These are phyloP conservation scores for Diaporthe australafricana DNA, from an alignment of 2,329 filamentous ascomycete genomes.

Conservation along the genomic window DNA sequence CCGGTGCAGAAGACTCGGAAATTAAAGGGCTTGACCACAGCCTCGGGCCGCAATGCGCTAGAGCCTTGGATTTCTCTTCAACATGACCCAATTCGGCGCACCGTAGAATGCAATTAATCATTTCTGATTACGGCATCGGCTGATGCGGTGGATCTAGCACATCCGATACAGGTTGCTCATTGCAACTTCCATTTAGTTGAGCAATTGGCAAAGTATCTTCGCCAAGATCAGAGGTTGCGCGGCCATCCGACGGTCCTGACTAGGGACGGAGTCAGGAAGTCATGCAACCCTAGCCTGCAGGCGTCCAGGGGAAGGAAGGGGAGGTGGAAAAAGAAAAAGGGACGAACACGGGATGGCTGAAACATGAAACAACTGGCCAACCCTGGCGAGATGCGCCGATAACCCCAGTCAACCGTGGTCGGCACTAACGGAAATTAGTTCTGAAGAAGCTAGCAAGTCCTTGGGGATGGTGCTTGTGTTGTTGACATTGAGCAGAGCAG, in stretches of 20 bases:
- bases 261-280: neutral
- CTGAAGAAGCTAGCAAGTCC: neutral
- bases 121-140: neutral
- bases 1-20: slow-evolving; percentile 21
- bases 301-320: neutral
- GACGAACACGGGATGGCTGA: slow-evolving; percentile 32
- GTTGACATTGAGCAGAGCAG: neutral
- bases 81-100: neutral
- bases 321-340: neutral
- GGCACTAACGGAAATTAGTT: neutral
- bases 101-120: neutral
- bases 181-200: neutral
- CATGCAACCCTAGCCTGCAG: slow-evolving; percentile 16
- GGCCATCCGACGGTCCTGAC: slow-evolving; percentile 1
- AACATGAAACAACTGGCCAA: slow-evolving; percentile 36
- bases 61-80: neutral
- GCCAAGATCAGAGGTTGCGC: slow-evolving; percentile 22
- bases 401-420: neutral
- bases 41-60: slow-evolving; percentile 27
- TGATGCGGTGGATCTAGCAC: neutral
- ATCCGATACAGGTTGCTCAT: neutral
- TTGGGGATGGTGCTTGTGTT: slow-evolving; percentile 4
- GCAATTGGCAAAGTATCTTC: neutral
- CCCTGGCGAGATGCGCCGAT: neutral
- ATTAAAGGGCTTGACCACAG: slow-evolving; percentile 22